Evolutionary conservation across 2,329 filamentous ascomycete species (phyloP), one percentile per base, ranked within the genome.

Genomic region (Ceratocystis variospora): DNA sequence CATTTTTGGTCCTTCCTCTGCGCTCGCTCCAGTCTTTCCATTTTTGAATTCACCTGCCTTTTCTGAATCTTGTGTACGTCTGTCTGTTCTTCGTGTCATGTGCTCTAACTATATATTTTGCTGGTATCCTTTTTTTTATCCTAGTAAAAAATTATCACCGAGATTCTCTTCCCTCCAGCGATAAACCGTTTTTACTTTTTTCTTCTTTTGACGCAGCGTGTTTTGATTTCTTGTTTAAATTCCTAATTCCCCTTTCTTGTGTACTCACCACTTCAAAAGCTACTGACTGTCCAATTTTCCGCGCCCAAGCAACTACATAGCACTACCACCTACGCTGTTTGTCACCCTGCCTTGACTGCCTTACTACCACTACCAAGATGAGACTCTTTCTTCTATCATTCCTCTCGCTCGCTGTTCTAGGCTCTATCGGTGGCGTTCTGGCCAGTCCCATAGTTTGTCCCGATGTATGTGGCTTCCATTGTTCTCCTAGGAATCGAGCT

Each of bases 391-490:
- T 50, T 25, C 22, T 46, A 6, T 12, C 48, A 2, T 46, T 44
- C n/a, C 31, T 25, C 31, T 25, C 44, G 55, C 28, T 45, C 10
- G 44, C 37, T 57, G 55, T 37, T 61, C 31, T 64, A 22, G 31
- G 48, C 28, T 57, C 41, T 33, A n/a, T 45, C 5, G n/a, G 22
- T 8, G 17, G 28, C 22, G 66, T 62, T 50, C 17, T 55, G n/a
- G 48, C 53, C 37, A 67, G 66, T 53, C 66, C 66, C 33, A 67
- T 67, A 17, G 37, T 65, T 15, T 68, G 66, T 44, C 63, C 66
- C 17, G 66, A 66, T 57, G 66, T 68, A 63, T 25, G 65, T 63
- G 28, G 44, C 22, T 62, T 28, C 19, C 41, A 15, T n/a, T 61
- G 17, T 3, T 31, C 3, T n/a, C 65, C 41, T 28, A 15, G 17